Conservation (phyloP, 768 basidiomycete species). For the Suillus hirtellus region DNA sequence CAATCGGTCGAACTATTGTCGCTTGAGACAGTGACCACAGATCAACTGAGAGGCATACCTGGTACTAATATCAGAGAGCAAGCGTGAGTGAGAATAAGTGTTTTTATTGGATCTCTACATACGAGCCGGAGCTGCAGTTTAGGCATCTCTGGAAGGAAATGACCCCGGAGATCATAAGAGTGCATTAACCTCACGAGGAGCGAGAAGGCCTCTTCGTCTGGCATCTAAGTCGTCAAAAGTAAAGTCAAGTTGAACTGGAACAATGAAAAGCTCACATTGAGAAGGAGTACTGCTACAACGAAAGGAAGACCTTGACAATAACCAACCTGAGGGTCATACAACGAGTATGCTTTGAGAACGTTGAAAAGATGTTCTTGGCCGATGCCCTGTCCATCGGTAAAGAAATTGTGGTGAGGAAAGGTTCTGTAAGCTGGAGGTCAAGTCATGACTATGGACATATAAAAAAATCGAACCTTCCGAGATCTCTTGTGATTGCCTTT, state of each 20-base stretch:
- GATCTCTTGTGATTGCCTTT: conserved; percentile 90
- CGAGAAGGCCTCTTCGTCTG: conserved; percentile 98
- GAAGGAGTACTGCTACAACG: conserved; percentile 87
- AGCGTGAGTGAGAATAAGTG: neutral
- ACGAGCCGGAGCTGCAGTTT: conserved; percentile 91
- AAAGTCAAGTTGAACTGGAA: conserved; percentile 1
- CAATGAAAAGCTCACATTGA: conserved; percentile 64
- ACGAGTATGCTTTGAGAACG: conserved; percentile 94
- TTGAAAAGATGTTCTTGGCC: conserved; percentile 98
- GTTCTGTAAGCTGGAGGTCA: conserved; percentile 52
- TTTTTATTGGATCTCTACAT: conserved; percentile 26
- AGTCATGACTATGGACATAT: conserved; percentile 10
- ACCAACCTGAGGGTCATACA: conserved; percentile 93
- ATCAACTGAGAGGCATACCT: conserved; percentile 42
- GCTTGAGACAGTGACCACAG: conserved; percentile 19
- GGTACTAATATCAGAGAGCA: conserved; percentile 47
- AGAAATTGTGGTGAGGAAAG: conserved; percentile 96
- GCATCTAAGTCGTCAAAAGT: conserved; percentile 67
- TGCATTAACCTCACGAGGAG: conserved; percentile 94
- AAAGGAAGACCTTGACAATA: conserved; percentile 98
- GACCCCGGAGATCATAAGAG: conserved; percentile 92
- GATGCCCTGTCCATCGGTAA: conserved; percentile 90
- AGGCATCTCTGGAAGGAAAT: conserved; percentile 99
- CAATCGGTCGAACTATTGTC: conserved; percentile 82
- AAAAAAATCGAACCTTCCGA: conserved; percentile 63